phyloP scores from a whole-genome alignment of 1,284 basidiomycete species.

The Apiotrichum siamense region DNA sequence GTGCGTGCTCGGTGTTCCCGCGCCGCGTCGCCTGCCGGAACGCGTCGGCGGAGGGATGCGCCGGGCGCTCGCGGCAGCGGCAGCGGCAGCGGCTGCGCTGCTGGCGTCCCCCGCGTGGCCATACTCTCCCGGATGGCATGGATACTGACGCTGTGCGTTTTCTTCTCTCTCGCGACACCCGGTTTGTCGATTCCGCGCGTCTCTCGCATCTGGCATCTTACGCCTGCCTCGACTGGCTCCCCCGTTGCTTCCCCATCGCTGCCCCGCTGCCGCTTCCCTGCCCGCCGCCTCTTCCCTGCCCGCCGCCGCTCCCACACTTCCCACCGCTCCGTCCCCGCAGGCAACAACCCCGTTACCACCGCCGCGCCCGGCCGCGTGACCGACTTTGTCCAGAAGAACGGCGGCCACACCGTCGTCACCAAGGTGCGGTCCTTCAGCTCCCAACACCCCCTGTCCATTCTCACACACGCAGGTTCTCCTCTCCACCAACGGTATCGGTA shows the following conservation, averaged over 20 bases:
- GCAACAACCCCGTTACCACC: constrained; percentile 82
- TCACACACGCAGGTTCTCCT: constrained; percentile 68
- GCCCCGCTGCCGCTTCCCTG: neutral
- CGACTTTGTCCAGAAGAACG: constrained; percentile 86
- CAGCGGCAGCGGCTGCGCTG: too few relatives aligned
- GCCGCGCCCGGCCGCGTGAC: constrained; percentile 72
- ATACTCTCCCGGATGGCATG: too few relatives aligned
- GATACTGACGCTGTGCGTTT: too few relatives aligned
- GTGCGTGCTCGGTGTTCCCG: too few relatives aligned
- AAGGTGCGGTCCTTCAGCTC: constrained; percentile 57
- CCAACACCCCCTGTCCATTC: neutral
- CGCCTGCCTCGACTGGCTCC: too few relatives aligned
- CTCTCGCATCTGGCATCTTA: too few relatives aligned
- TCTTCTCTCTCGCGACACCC: too few relatives aligned
- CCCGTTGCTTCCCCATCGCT: neutral
- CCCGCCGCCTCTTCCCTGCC: neutral
- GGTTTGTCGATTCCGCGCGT: too few relatives aligned
- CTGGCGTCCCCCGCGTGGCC: too few relatives aligned
- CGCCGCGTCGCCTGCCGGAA: too few relatives aligned
- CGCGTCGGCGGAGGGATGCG: too few relatives aligned
- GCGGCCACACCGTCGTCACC: constrained; percentile 97
- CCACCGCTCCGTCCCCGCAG: constrained; percentile 50
- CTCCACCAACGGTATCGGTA: constrained; percentile 97
- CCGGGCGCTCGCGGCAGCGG: too few relatives aligned
- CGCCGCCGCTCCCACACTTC: neutral